Conservation (phyloP, 2,329 filamentous ascomycete genomes). For the Cryphonectria naterciae region DNA sequence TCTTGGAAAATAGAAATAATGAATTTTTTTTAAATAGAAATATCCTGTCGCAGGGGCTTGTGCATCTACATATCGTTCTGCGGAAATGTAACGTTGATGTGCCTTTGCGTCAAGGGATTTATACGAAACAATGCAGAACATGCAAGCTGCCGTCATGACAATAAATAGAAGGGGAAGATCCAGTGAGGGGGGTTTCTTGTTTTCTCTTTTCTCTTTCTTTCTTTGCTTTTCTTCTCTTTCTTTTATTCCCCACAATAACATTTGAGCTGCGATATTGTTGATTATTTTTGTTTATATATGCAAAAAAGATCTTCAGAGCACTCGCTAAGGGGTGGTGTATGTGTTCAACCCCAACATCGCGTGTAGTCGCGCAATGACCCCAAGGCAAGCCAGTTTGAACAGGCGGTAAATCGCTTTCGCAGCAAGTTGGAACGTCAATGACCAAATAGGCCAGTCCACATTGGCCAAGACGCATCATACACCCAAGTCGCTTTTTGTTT, state of each 20-base stretch:
- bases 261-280: slow-evolving; percentile 1
- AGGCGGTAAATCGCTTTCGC: background rate
- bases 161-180: background rate
- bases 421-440: background rate
- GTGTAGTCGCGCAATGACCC: background rate
- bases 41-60: background rate
- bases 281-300: background rate
- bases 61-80: background rate
- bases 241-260: background rate
- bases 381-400: background rate
- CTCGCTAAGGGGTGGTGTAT: background rate
- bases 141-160: background rate
- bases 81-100: background rate
- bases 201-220: too few relatives aligned
- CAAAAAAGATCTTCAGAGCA: background rate
- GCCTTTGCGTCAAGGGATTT: background rate
- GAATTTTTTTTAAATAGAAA: too few relatives aligned
- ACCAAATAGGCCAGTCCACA: background rate
- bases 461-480: background rate
- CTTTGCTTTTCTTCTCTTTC: background rate
- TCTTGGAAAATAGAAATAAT: too few relatives aligned
- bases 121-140: background rate
- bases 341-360: background rate
- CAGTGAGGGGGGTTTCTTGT: background rate
- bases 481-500: background rate